Conservation (phyloP, 257 asterid genomes). For the Buddleja alternifolia region DNA sequence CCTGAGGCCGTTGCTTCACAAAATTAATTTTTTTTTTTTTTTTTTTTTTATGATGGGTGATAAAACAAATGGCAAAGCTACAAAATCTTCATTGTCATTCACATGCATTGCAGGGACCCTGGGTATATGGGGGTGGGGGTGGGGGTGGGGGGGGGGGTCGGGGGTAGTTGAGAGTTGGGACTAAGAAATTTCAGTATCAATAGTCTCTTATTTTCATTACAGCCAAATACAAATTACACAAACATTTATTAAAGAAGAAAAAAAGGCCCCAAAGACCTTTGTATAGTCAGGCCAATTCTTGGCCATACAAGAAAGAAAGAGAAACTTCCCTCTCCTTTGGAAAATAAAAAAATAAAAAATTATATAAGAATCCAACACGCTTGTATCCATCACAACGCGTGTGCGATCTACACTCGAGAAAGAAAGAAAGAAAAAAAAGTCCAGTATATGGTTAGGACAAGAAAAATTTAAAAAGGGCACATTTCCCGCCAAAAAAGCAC, state of each 20-base stretch:
- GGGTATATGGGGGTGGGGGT: constrained; percentile 23
- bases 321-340: constrained; percentile 30
- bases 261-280: constrained; percentile 89
- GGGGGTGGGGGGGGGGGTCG: constrained; percentile 29
- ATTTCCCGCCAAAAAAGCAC: constrained; percentile 74
- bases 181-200: constrained; percentile 3
- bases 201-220: constrained; percentile 30
- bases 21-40: constrained; percentile 21
- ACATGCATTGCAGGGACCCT: constrained; percentile 67
- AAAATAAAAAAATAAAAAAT: constrained; percentile 21
- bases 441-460: constrained; percentile 64
- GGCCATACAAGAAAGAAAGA: constrained; percentile 44
- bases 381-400: constrained; percentile 49
- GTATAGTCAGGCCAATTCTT: constrained; percentile 57
- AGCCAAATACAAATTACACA: constrained; percentile 57
- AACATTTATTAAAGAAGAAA: constrained; percentile 33
- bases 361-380: constrained; percentile 38
- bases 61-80: constrained; percentile 78
- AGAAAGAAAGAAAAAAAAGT: constrained; percentile 28
- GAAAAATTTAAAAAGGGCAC: constrained; percentile 18
- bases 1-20: constrained; percentile 29
- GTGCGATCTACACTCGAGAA: constrained; percentile 19
- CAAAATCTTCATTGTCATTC: constrained; percentile 76
- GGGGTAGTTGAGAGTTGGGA: no score
- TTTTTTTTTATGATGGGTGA: constrained; percentile 29